Conservation (phyloP, 495 filamentous ascomycete species). For the Cercophora newfieldiana region DNA sequence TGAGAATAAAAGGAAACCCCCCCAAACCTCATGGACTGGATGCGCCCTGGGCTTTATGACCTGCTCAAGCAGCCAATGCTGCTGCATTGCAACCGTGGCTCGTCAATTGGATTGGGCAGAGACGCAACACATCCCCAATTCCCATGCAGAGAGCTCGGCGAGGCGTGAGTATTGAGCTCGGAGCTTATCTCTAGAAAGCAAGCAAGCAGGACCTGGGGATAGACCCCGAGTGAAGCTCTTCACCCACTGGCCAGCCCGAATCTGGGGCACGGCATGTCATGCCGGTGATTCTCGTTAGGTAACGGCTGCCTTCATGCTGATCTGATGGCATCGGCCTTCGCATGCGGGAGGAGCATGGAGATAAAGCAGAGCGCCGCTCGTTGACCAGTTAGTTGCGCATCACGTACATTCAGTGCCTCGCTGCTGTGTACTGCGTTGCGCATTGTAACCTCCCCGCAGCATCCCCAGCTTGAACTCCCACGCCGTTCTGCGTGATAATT, state of each 20-base stretch:
- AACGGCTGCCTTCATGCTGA: constrained; percentile 11
- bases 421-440: neutral
- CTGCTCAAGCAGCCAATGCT: constrained; percentile 11
- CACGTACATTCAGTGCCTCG: neutral
- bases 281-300: constrained; percentile 23
- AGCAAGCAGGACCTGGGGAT: neutral
- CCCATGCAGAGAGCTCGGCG: constrained; percentile 5
- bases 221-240: neutral
- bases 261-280: constrained; percentile 17
- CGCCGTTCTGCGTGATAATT: constrained; percentile 20
- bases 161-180: neutral
- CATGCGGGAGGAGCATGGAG: constrained; percentile 23
- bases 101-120: constrained; percentile 3
- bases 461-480: constrained; percentile 15
- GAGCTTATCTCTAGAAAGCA: constrained; percentile 10
- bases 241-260: constrained; percentile 8
- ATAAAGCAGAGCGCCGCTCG: constrained; percentile 20
- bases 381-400: constrained; percentile 4
- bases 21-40: neutral
- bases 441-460: neutral
- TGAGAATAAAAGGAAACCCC: neutral
- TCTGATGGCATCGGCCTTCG: constrained; percentile 11
- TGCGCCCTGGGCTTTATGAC: constrained; percentile 4
- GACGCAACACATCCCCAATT: neutral
- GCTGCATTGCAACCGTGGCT: constrained; percentile 3